These are phyloP conservation scores for Tylopilus sp. DNA, from an alignment of 768 basidiomycete species.

Conservation along the genomic window DNA sequence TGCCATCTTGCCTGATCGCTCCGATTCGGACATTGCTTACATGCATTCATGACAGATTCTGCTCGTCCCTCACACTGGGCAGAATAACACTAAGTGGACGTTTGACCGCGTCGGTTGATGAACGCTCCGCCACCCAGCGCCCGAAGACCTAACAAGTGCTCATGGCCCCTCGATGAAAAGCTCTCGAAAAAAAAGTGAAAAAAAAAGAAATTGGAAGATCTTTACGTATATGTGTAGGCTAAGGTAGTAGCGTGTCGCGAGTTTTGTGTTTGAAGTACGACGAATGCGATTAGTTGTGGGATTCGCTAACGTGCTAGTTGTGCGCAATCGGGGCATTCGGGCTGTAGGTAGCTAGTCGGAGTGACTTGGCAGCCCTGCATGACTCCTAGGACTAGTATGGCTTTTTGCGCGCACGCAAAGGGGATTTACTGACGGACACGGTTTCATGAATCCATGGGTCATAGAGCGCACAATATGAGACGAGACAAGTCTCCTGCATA, in stretches of 20 bases:
- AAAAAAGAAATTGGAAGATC: not conserved
- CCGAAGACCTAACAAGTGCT: not conserved
- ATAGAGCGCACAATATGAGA: not conserved
- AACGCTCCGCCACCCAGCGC: not conserved
- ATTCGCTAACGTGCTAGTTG: not conserved
- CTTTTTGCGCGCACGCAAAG: no score
- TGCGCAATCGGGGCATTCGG: no score
- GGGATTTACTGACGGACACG: no score
- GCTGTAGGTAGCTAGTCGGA: no score
- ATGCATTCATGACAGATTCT: not conserved
- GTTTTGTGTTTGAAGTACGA: not conserved
- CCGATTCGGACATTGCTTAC: not conserved
- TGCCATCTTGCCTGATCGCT: not conserved
- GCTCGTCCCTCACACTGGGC: not conserved
- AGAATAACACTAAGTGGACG: not conserved
- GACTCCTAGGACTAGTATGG: no score
- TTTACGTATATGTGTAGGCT: not conserved
- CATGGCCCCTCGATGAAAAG: not conserved
- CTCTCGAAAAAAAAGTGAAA: no score
- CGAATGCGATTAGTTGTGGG: not conserved
- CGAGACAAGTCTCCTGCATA: no score
- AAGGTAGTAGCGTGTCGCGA: not conserved
- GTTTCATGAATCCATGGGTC: not conserved
- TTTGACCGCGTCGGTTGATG: not conserved
- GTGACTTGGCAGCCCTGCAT: no score